These are phyloP conservation scores for Myrica gale DNA, from an alignment of 306 rosid species.

Conservation along the genomic window DNA sequence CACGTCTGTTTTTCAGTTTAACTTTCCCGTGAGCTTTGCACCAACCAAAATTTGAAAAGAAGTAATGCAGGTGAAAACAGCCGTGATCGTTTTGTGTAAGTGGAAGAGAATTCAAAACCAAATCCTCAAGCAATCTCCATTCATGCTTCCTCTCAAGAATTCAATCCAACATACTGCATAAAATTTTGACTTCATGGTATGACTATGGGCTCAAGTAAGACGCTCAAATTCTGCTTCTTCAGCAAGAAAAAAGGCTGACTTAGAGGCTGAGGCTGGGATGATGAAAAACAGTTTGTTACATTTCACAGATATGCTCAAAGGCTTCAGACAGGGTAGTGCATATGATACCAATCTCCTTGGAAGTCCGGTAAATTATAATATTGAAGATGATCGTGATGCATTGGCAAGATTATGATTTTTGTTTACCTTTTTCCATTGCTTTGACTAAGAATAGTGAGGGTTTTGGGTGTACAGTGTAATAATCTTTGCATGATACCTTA, in stretches of 20 bases:
- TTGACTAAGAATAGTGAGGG: conserved; percentile 47
- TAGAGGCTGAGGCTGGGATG: conserved; percentile 29
- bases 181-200: conserved; percentile 29
- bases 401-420: conserved; percentile 39
- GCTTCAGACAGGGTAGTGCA: conserved; percentile 22
- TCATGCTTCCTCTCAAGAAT: conserved; percentile 24
- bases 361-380: conserved; percentile 32
- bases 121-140: conserved; percentile 1
- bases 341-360: conserved; percentile 37
- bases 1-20: not conserved
- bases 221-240: conserved; percentile 21
- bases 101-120: conserved; percentile 26
- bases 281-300: conserved; percentile 6
- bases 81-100: conserved; percentile 44
- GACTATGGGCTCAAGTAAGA: conserved; percentile 12
- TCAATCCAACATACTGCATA: conserved; percentile 23
- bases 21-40: conserved; percentile 27
- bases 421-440: conserved; percentile 39
- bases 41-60: conserved; percentile 54
- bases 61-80: conserved; percentile 79
- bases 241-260: conserved; percentile 29
- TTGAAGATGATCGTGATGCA: conserved; percentile 30
- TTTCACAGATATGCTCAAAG: conserved; percentile 26
- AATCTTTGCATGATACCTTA: conserved; percentile 49
- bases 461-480: conserved; percentile 53